Base-by-base conservation (phyloP, 148 eudicot species). In the Diospyros kaki region DNA sequence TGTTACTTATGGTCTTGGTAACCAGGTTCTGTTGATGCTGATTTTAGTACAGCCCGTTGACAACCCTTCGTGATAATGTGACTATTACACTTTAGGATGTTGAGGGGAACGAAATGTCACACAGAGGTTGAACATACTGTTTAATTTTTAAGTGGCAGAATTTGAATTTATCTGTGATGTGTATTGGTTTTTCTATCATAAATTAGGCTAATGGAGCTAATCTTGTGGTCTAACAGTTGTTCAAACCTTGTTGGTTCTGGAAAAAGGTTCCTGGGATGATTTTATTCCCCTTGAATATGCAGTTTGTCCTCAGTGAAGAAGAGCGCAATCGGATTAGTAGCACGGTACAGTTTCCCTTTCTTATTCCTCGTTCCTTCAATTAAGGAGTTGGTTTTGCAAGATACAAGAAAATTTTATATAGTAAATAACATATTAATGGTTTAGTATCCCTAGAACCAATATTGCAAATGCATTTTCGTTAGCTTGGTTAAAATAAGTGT, bases 231-330 rank as follows among this genome's bases (percentile, higher is more conserved):
- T 58, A 38, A 13, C 78, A 93, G 97, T 79, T 80, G 83, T 95
- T 46, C 73, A 78, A 73, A 84, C 83, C 71, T 83, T 90, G 80
- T 81, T 80, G 15, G 86, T 95, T 44, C 89, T 87, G 53, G 93
- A 95, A 84, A 92, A 86, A 72, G 99, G 92, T 68, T 76, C 51
- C 10, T 91, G 92, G 94, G 94, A 95, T 81, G 96, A 95, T 78
- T 58, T 77, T 50, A 85, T 95, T 68, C 82, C 89, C 44, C 80
- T 95, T 61, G 80, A 92, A 83, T 78, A 81, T 92, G 76, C 83
- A 81, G 51, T 90, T 95, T 71, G 74, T 77, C 68, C 97, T 95
- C 52, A 88, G 81, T 55, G 93, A 95, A 73, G 91, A 90, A 38
- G 99, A 92, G 72, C 88, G 83, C 64, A 76, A 79, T 68, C 82